These are phyloP conservation scores for Dichotomocladium elegans DNA, from an alignment of 371 early-diverging fungal species.

Conservation along the genomic window DNA sequence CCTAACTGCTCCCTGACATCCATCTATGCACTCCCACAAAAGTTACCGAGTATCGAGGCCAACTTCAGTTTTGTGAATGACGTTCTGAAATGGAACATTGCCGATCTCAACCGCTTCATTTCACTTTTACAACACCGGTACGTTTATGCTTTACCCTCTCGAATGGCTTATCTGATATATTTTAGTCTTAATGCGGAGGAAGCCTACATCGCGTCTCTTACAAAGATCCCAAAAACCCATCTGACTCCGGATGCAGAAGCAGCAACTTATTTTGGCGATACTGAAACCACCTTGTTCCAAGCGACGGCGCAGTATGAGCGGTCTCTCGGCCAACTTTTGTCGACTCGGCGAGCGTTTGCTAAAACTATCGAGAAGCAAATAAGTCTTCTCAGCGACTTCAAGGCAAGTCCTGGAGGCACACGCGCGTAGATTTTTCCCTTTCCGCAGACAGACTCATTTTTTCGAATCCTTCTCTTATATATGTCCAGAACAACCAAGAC, in stretches of 20 bases:
- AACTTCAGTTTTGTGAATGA: slow-evolving; percentile 36
- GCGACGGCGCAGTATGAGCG: slow-evolving; percentile 26
- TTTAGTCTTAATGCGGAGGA: slow-evolving; percentile 41
- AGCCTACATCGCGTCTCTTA: slow-evolving; percentile 23
- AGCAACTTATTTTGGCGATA: slow-evolving; percentile 21
- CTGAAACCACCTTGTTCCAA: slow-evolving; percentile 19
- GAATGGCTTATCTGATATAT: background rate
- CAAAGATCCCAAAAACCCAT: slow-evolving; percentile 22
- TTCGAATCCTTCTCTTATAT: background rate
- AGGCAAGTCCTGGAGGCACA: too few relatives aligned
- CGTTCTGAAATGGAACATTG: slow-evolving; percentile 39
- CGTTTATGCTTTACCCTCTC: background rate
- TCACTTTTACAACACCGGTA: slow-evolving; percentile 37
- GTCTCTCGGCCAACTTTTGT: slow-evolving; percentile 30
- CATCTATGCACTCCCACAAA: background rate
- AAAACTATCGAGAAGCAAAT: slow-evolving; percentile 13
- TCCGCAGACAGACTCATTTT: background rate
- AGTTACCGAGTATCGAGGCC: slow-evolving; percentile 34
- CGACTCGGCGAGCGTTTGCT: slow-evolving; percentile 15
- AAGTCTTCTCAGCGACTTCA: slow-evolving; percentile 8
- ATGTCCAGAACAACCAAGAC: slow-evolving; percentile 29
- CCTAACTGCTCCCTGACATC: background rate
- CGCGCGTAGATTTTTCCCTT: too few relatives aligned
- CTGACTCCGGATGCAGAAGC: slow-evolving; percentile 15
- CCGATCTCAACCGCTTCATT: slow-evolving; percentile 38